Percentiles rank a stretch among this genome's conserved stretches.
These are phyloP conservation scores for Haberlea rhodopensis DNA, from an alignment of 257 asterid genomes.

Conservation along the genomic window DNA sequence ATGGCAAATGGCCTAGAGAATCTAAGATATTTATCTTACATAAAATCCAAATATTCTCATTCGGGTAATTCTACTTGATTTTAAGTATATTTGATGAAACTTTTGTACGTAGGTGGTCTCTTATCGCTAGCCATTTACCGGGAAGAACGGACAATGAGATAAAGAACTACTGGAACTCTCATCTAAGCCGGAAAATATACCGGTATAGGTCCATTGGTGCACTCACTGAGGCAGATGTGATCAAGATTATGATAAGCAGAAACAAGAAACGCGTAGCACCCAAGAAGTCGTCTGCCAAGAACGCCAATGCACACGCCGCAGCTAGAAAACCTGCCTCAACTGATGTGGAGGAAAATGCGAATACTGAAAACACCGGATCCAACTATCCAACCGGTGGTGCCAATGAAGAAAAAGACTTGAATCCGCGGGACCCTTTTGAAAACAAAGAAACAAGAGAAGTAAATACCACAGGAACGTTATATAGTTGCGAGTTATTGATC, in stretches of 20 bases:
- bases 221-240: slow-evolving; percentile 28
- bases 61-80: not conserved
- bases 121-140: slow-evolving; percentile 55
- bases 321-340: not conserved
- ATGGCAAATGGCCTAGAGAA: too few species aligned
- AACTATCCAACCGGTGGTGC: not conserved
- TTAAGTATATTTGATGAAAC: not conserved
- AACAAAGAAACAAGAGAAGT: not conserved
- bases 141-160: slow-evolving; percentile 69
- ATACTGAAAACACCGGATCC: not conserved
- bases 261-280: slow-evolving; percentile 33
- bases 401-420: not conserved
- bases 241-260: slow-evolving; percentile 21
- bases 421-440: slow-evolving; percentile 13
- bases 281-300: slow-evolving; percentile 33
- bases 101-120: slow-evolving; percentile 48
- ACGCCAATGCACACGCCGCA: not conserved
- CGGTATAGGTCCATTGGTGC: slow-evolving; percentile 32
- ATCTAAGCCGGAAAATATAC: slow-evolving; percentile 43
- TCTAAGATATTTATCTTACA: too few species aligned
- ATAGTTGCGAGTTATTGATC: not conserved
- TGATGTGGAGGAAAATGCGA: not conserved
- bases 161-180: slow-evolving; percentile 66
- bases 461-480: not conserved
- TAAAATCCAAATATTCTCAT: not conserved